Evolutionary conservation across 2,329 filamentous ascomycete species (phyloP).

Genomic region (Cordyceps cateniannulata): DNA sequence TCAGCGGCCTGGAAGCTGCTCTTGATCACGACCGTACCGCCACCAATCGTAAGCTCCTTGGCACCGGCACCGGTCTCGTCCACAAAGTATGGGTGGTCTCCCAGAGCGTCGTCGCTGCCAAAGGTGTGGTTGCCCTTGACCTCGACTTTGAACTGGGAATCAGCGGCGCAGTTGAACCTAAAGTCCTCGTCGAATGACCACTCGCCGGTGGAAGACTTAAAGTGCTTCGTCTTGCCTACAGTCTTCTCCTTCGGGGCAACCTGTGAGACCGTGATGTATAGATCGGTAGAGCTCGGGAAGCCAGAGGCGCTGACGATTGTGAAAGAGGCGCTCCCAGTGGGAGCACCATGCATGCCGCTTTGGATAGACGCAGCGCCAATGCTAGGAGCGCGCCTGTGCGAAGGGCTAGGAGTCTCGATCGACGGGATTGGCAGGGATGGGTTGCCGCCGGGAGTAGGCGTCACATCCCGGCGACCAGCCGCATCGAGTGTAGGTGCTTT

Average conservation of each 20-base stretch:
- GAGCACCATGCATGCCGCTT: constrained; percentile 53
- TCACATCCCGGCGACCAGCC: constrained; percentile 23
- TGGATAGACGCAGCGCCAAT: constrained; percentile 60
- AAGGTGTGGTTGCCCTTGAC: constrained; percentile 84
- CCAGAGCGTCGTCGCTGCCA: constrained; percentile 74
- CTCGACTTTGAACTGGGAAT: constrained; percentile 78
- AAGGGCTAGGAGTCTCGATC: constrained; percentile 13
- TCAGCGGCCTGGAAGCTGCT: constrained; percentile 61
- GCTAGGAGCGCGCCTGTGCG: constrained; percentile 49
- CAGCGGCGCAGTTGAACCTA: constrained; percentile 69
- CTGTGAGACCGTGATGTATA: constrained; percentile 71
- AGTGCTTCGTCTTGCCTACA: constrained; percentile 86
- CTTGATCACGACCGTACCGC: constrained; percentile 64
- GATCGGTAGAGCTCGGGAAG: constrained; percentile 67
- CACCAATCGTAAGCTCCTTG: constrained; percentile 68
- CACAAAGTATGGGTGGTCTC: constrained; percentile 86
- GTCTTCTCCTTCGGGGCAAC: constrained; percentile 65
- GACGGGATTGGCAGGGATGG: constrained; percentile 4
- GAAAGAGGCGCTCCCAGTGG: constrained; percentile 73
- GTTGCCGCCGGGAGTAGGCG: constrained; percentile 13
- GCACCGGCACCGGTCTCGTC: constrained; percentile 69
- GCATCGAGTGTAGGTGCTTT: constrained; percentile 33
- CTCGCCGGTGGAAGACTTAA: constrained; percentile 62
- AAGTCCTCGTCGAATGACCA: constrained; percentile 74
- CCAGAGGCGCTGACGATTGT: constrained; percentile 72